Conservation (phyloP, 305 asterid genomes). For the Rubia balearica region DNA sequence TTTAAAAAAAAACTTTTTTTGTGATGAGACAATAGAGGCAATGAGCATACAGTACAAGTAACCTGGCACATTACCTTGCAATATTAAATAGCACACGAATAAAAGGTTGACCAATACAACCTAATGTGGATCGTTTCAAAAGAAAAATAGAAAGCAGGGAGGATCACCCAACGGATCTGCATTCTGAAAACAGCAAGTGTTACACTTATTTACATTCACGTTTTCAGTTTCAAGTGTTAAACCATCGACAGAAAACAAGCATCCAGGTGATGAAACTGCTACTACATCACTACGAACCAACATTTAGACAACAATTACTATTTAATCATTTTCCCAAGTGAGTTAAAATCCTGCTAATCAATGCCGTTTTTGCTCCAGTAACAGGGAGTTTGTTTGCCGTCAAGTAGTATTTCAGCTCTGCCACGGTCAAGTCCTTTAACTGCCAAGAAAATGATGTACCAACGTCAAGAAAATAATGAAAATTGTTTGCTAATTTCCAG, state of each 20-base stretch:
- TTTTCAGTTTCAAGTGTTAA: neutral
- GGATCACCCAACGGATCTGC: too few relatives aligned
- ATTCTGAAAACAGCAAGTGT: too few relatives aligned
- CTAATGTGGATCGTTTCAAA: too few relatives aligned
- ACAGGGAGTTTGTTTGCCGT: slow-evolving; percentile 46
- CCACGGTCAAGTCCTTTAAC: slow-evolving; percentile 81
- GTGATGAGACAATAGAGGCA: too few relatives aligned
- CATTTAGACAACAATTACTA: neutral
- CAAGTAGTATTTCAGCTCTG: slow-evolving; percentile 66
- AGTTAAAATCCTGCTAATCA: slow-evolving; percentile 70
- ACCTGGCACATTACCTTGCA: too few relatives aligned
- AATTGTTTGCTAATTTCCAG: neutral
- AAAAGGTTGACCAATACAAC: too few relatives aligned
- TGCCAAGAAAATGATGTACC: slow-evolving; percentile 22
- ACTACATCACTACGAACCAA: neutral
- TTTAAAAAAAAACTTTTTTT: too few relatives aligned
- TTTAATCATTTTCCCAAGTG: slow-evolving; percentile 69
- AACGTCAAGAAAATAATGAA: neutral
- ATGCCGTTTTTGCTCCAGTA: slow-evolving; percentile 68
- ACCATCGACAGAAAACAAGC: neutral
- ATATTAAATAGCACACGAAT: too few relatives aligned
- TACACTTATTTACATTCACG: neutral
- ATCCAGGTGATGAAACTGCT: neutral
- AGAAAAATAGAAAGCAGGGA: too few relatives aligned
- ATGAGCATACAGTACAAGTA: too few relatives aligned